phyloP scores from a whole-genome alignment of 192 early-diverging fungal genomes.

The Coemansia sp. region DNA sequence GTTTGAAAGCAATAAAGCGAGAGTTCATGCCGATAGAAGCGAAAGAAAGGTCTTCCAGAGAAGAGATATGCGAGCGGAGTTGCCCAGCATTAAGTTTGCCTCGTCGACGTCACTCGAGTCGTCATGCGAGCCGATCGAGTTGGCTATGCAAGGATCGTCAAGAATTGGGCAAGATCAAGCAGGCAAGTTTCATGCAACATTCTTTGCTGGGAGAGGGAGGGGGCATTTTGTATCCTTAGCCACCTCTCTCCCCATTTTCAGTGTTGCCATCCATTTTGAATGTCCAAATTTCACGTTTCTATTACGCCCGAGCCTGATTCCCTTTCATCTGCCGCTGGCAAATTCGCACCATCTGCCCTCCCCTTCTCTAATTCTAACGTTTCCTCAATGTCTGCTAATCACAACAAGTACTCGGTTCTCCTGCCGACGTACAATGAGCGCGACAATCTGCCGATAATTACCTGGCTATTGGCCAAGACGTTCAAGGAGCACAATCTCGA shows the following conservation, averaged over 20 bases:
- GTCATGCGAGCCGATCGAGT: background rate
- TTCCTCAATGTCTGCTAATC: constrained; percentile 35
- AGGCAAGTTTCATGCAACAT: background rate
- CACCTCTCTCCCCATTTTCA: background rate
- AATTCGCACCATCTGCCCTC: constrained; percentile 21
- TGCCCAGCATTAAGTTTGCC: background rate
- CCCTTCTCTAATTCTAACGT: constrained; percentile 17
- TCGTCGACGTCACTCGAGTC: background rate
- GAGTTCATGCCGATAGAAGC: background rate
- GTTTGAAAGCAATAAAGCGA: background rate
- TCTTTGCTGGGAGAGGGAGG: background rate
- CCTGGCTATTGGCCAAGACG: constrained; percentile 85
- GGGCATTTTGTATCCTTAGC: background rate
- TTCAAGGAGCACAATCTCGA: constrained; percentile 82
- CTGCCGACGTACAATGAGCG: constrained; percentile 99
- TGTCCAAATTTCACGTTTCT: constrained; percentile 53
- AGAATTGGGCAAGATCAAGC: background rate
- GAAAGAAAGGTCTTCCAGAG: background rate
- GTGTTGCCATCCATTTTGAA: constrained; percentile 6
- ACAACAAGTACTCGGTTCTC: constrained; percentile 81
- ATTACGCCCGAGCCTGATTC: constrained; percentile 52
- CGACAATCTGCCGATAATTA: constrained; percentile 93
- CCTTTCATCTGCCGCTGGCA: constrained; percentile 21
- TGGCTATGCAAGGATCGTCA: background rate
- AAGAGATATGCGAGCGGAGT: background rate